Conservation (phyloP, 345 rosid genomes). For the Gossypium stocksii region DNA sequence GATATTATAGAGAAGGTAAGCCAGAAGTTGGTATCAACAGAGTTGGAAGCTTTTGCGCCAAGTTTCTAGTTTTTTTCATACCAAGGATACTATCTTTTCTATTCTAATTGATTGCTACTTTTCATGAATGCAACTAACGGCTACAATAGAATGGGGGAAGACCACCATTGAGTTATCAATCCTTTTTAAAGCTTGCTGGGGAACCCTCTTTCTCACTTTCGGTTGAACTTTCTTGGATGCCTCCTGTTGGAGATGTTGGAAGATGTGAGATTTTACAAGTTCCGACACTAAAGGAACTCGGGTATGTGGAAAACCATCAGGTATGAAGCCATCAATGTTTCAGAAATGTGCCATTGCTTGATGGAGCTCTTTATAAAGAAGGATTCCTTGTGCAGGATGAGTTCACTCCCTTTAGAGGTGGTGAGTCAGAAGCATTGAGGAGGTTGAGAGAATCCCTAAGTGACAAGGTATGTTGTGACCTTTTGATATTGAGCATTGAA, state of each 20-base stretch:
- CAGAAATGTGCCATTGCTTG: background rate
- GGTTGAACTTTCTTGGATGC: conserved; percentile 45
- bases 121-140: conserved; percentile 8
- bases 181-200: conserved; percentile 88
- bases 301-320: conserved; percentile 48
- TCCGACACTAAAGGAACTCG: conserved; percentile 71
- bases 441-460: conserved; percentile 56
- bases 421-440: conserved; percentile 76
- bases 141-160: conserved; percentile 69
- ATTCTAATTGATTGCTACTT: conserved; percentile 14
- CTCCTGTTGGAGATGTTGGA: conserved; percentile 67
- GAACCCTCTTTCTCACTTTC: conserved; percentile 60
- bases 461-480: conserved; percentile 47
- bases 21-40: background rate
- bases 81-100: background rate
- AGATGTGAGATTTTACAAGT: conserved; percentile 47
- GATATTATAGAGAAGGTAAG: conserved; percentile 62
- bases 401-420: conserved; percentile 71
- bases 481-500: background rate
- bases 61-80: background rate
- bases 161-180: conserved; percentile 74
- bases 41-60: background rate
- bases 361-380: background rate
- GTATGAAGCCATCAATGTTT: conserved; percentile 27
- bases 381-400: conserved; percentile 41